Conservation (phyloP, 1,139 yeast genomes). For the Debaryomyces subglobosus region DNA sequence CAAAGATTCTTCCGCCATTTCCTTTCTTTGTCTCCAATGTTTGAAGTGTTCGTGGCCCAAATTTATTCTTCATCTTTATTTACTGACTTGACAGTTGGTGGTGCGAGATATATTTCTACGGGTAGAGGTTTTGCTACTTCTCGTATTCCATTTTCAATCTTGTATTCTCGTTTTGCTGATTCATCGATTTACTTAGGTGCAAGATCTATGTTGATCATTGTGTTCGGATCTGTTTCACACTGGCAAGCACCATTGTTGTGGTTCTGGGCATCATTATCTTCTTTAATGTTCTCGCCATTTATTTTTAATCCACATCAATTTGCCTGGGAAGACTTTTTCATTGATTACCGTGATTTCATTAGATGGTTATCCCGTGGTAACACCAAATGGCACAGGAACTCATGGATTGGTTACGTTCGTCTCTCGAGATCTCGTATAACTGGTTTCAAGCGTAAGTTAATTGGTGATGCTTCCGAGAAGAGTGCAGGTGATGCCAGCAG, state of each 20-base stretch:
- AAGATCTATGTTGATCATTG: slow-evolving; percentile 82
- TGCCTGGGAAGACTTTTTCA: slow-evolving; percentile 98
- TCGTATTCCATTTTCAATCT: slow-evolving; percentile 93
- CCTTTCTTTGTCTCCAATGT: slow-evolving; percentile 89
- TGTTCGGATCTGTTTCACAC: slow-evolving; percentile 89
- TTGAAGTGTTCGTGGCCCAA: slow-evolving; percentile 98
- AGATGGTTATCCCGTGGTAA: slow-evolving; percentile 99
- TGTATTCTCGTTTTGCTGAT: slow-evolving; percentile 96
- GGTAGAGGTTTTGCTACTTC: slow-evolving; percentile 99
- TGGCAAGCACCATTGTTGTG: slow-evolving; percentile 98
- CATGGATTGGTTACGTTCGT: slow-evolving; percentile 98
- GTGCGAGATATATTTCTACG: slow-evolving; percentile 98
- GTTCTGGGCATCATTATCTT: slow-evolving; percentile 97
- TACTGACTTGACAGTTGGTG: slow-evolving; percentile 96
- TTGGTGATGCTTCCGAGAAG: slow-evolving; percentile 89
- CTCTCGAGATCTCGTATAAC: slow-evolving; percentile 95
- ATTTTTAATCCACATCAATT: slow-evolving; percentile 98
- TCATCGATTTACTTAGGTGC: slow-evolving; percentile 97
- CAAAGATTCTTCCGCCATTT: slow-evolving; percentile 91
- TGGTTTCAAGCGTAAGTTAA: slow-evolving; percentile 93
- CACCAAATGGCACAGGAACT: slow-evolving; percentile 97
- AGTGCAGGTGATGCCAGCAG: slow-evolving; percentile 93
- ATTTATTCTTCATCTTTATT: slow-evolving; percentile 89
- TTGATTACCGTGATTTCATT: slow-evolving; percentile 97
- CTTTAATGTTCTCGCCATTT: slow-evolving; percentile 92